These are phyloP conservation scores for Geosiphon pyriformis DNA, from an alignment of 192 early-diverging fungal species.

Conservation along the genomic window DNA sequence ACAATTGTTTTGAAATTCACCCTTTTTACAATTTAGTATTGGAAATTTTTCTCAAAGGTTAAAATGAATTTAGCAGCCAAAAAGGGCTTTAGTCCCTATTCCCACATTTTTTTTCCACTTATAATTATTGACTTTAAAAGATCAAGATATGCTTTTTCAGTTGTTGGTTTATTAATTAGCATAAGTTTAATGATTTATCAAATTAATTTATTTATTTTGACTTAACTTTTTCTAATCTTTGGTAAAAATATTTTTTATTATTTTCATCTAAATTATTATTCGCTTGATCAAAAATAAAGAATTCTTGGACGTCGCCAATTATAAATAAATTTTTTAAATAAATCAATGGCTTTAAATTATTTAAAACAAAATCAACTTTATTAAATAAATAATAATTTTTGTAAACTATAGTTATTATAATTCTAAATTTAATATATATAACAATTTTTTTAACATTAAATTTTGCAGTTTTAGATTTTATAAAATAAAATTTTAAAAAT, in stretches of 20 bases:
- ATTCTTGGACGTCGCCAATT: not conserved
- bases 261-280: slow-evolving; percentile 10
- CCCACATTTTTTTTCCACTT: slow-evolving; percentile 5
- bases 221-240: slow-evolving; percentile 15
- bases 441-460: too few relatives aligned
- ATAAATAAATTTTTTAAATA: slow-evolving; percentile 7
- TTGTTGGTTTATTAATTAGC: not conserved
- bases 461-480: too few relatives aligned
- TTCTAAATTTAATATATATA: too few relatives aligned
- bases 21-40: slow-evolving; percentile 7
- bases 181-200: slow-evolving; percentile 10
- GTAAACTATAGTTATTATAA: too few relatives aligned
- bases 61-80: slow-evolving; percentile 11
- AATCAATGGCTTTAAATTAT: slow-evolving; percentile 13
- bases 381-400: too few relatives aligned
- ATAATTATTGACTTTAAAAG: not conserved
- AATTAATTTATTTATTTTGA: slow-evolving; percentile 11
- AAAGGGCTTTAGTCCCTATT: slow-evolving; percentile 4
- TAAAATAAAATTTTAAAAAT: too few relatives aligned
- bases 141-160: not conserved
- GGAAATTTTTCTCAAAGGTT: not conserved
- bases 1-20: slow-evolving; percentile 12
- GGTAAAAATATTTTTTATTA: slow-evolving; percentile 5
- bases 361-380: too few relatives aligned
- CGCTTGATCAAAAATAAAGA: slow-evolving; percentile 22